A percentile compares a stretch with the other conserved stretches of the same genome.
Conservation (phyloP, 2,329 filamentous ascomycete species). For the Endocalyx cinctus region DNA sequence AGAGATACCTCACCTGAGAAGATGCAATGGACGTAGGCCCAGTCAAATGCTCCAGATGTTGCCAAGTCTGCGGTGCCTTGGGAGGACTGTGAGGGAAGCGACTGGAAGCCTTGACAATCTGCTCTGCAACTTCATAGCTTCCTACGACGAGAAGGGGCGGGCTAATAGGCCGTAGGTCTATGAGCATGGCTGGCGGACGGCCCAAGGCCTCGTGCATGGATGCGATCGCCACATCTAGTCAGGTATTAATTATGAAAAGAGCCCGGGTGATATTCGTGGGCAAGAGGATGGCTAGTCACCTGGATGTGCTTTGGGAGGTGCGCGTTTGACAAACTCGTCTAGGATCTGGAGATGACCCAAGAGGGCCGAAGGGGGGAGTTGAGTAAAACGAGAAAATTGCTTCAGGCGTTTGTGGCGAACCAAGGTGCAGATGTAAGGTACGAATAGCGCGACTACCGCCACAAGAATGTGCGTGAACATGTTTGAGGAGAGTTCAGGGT, state of each 20-base stretch:
- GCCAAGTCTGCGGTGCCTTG: conserved; percentile 12
- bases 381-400: conserved; percentile 8
- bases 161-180: conserved; percentile 8
- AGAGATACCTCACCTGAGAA: conserved; percentile 8
- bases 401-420: conserved; percentile 7
- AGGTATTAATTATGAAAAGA: neutral
- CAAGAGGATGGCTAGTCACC: conserved; percentile 1
- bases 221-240: conserved; percentile 8
- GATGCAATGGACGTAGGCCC: neutral
- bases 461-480: conserved; percentile 15
- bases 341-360: conserved; percentile 7
- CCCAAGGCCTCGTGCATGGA: conserved; percentile 8
- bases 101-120: conserved; percentile 20
- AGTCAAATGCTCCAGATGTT: conserved; percentile 6
- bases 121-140: conserved; percentile 8
- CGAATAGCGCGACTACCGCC: conserved; percentile 5
- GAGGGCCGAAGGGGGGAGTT: conserved; percentile 8
- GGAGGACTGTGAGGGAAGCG: conserved; percentile 15
- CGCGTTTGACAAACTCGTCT: conserved; percentile 7
- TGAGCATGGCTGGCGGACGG: conserved; percentile 8
- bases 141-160: conserved; percentile 6
- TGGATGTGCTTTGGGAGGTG: conserved; percentile 7
- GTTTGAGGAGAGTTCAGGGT: too few species aligned
- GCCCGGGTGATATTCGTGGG: neutral
- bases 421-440: conserved; percentile 6